Percentiles rank a stretch among this genome's conserved stretches.
These are phyloP conservation scores for Capronia americana DNA, from an alignment of 2,329 filamentous ascomycete genomes.

Conservation along the genomic window DNA sequence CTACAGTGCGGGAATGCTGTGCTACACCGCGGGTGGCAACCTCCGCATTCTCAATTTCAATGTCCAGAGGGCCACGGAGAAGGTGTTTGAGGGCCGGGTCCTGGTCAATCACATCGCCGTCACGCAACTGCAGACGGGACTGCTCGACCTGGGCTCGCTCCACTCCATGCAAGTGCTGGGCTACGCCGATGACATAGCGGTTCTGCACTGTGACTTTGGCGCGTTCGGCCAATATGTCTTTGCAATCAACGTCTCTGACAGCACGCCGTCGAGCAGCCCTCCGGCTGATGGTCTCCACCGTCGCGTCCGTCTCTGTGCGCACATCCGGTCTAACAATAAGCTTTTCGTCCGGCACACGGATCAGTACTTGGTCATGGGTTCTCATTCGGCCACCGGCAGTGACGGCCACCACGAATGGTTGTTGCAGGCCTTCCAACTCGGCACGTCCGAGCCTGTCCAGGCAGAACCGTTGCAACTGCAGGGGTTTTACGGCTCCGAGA, in stretches of 20 bases:
- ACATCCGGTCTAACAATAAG: conserved; percentile 57
- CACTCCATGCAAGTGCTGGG: conserved; percentile 59
- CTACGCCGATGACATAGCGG: conserved; percentile 63
- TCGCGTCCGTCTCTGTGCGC: conserved; percentile 51
- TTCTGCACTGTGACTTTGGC: conserved; percentile 61
- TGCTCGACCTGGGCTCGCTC: conserved; percentile 37
- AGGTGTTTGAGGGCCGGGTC: conserved; percentile 61
- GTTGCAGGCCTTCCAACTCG: conserved; percentile 61
- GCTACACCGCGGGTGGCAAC: conserved; percentile 62
- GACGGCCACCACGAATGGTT: conserved; percentile 69
- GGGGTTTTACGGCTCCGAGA: conserved; percentile 67
- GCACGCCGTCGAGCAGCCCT: neutral
- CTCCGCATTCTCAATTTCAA: conserved; percentile 68
- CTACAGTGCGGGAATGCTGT: conserved; percentile 69
- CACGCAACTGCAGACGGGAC: neutral
- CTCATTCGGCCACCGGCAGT: conserved; percentile 60
- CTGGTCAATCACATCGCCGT: conserved; percentile 44
- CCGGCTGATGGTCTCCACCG: conserved; percentile 20
- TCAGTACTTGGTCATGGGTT: conserved; percentile 70
- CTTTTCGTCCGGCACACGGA: conserved; percentile 72
- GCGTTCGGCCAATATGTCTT: conserved; percentile 59
- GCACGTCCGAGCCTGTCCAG: conserved; percentile 49
- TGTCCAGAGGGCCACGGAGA: conserved; percentile 55
- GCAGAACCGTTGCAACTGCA: conserved; percentile 59
- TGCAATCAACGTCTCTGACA: conserved; percentile 53